Conservation (phyloP, 2,329 filamentous ascomycete species). For the Neofusicoccum ribis region DNA sequence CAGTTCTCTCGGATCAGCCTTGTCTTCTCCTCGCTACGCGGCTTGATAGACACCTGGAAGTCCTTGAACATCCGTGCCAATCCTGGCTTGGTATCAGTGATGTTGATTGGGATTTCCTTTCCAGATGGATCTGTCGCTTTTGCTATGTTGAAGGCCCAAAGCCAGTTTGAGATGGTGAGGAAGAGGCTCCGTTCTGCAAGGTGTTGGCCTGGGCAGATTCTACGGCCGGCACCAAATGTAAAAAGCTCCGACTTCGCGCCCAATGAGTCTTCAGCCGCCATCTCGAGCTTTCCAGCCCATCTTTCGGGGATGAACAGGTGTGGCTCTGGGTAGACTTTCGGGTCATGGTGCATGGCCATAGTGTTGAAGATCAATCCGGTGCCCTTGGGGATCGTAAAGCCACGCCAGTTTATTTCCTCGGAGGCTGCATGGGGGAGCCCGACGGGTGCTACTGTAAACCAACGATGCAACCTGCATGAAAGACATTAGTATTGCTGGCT, state of each 20-base stretch:
- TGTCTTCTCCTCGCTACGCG: background rate
- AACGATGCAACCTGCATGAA: background rate
- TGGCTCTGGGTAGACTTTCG: conserved; percentile 24
- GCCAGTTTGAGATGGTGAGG: background rate
- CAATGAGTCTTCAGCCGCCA: background rate
- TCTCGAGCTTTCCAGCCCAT: conserved; percentile 19
- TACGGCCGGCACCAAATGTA: conserved; percentile 25
- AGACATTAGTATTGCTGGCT: background rate
- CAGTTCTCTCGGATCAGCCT: background rate
- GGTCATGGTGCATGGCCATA: conserved; percentile 34
- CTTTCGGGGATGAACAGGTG: conserved; percentile 39
- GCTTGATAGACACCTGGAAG: background rate
- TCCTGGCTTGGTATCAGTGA: background rate
- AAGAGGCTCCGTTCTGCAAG: conserved; percentile 27
- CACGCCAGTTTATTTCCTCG: conserved; percentile 23
- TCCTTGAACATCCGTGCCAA: background rate
- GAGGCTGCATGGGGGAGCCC: background rate
- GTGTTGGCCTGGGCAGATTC: conserved; percentile 35
- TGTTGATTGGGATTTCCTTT: background rate
- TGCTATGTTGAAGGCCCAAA: background rate
- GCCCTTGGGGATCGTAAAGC: conserved; percentile 37
- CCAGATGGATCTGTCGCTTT: background rate
- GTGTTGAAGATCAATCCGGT: conserved; percentile 41
- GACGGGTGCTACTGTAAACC: background rate
- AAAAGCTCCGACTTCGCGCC: background rate